phyloP scores from a whole-genome alignment of 1,284 basidiomycete species.

The Xanthoconium separans region DNA sequence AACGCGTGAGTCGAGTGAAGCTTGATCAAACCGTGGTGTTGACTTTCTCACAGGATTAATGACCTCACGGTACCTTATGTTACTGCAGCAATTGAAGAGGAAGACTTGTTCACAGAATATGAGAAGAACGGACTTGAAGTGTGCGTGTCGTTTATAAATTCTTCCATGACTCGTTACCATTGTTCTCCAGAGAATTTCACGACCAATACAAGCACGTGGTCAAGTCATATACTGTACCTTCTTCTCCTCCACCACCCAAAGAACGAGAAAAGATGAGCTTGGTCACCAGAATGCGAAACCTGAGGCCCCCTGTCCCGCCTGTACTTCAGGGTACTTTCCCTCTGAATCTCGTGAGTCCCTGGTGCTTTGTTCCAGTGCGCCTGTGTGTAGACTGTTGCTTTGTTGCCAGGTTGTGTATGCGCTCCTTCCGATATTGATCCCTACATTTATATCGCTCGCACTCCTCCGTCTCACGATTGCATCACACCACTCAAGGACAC shows the following conservation, averaged over 20 bases:
- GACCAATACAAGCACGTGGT: slow-evolving; percentile 58
- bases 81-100: slow-evolving; percentile 69
- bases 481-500: slow-evolving; percentile 53
- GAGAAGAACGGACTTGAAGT: slow-evolving; percentile 59
- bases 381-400: not conserved
- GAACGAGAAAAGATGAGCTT: slow-evolving; percentile 33
- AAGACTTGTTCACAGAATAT: slow-evolving; percentile 68
- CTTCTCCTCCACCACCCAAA: slow-evolving; percentile 29
- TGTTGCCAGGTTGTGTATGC: slow-evolving; percentile 47
- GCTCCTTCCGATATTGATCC: slow-evolving; percentile 63
- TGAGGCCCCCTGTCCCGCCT: slow-evolving; percentile 57
- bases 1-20: slow-evolving; percentile 58
- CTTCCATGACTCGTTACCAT: slow-evolving; percentile 6
- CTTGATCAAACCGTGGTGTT: slow-evolving; percentile 6
- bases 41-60: slow-evolving; percentile 47
- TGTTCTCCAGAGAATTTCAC: slow-evolving; percentile 47
- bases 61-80: slow-evolving; percentile 83
- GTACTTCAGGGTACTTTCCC: slow-evolving; percentile 67
- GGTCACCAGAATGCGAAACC: slow-evolving; percentile 37
- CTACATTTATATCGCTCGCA: slow-evolving; percentile 51
- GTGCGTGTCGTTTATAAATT: slow-evolving; percentile 38
- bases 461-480: slow-evolving; percentile 54
- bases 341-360: slow-evolving; percentile 62
- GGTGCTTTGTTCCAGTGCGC: not conserved
- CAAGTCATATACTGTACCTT: slow-evolving; percentile 45